Conservation (phyloP, 352 stramenopile species). For the Phytophthora fragariae region DNA sequence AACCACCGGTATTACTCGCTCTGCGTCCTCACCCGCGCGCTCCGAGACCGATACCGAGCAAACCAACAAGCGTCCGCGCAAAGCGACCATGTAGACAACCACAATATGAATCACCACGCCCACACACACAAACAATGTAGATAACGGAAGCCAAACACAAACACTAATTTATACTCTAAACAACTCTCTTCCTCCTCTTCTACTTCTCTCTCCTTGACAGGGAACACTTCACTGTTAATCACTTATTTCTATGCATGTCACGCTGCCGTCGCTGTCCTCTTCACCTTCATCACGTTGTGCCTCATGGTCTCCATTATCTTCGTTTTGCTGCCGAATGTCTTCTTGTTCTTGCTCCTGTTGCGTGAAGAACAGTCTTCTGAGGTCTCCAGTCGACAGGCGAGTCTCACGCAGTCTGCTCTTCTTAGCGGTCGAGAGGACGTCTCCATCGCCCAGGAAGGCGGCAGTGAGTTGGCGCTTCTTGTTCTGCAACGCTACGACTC, state of each 20-base stretch:
- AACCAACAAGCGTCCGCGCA: slow-evolving; percentile 40
- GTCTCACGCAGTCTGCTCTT: slow-evolving; percentile 40
- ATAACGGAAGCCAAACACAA: slow-evolving; percentile 25
- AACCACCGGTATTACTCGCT: slow-evolving; percentile 37
- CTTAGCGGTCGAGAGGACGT: slow-evolving; percentile 21
- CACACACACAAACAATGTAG: slow-evolving; percentile 24
- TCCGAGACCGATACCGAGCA: slow-evolving; percentile 31
- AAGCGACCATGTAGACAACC: slow-evolving; percentile 37
- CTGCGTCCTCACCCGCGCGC: slow-evolving; percentile 34
- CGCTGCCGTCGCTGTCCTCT: slow-evolving; percentile 28
- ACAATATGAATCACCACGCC: slow-evolving; percentile 30
- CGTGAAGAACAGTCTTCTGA: slow-evolving; percentile 61
- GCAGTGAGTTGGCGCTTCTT: slow-evolving; percentile 88
- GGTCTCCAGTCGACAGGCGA: slow-evolving; percentile 51
- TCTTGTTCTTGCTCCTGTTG: slow-evolving; percentile 38
- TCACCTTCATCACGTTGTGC: background rate
- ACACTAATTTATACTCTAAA: slow-evolving; percentile 47
- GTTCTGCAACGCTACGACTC: slow-evolving; percentile 88
- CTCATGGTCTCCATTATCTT: background rate
- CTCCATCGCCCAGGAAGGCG: slow-evolving; percentile 69
- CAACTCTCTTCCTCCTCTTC: background rate
- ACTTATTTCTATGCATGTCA: slow-evolving; percentile 47
- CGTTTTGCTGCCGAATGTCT: slow-evolving; percentile 4
- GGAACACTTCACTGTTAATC: slow-evolving; percentile 15
- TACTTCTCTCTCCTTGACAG: background rate